These are phyloP conservation scores for Erodium moschatum DNA, from an alignment of 441 rosid species.

Conservation along the genomic window DNA sequence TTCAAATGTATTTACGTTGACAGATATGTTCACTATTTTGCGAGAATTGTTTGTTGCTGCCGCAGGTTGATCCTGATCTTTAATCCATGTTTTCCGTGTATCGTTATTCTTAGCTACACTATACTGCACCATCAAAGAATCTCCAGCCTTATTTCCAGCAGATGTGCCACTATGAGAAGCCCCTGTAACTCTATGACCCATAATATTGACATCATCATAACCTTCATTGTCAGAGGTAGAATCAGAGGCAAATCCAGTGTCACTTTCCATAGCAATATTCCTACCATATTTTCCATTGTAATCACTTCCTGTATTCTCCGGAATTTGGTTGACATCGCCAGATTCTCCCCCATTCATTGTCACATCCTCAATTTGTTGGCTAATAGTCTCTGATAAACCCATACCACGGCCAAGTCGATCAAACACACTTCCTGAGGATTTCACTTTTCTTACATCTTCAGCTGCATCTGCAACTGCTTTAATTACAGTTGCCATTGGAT, in stretches of 20 bases:
- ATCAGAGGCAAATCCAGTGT: slow-evolving; percentile 35
- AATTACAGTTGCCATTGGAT: slow-evolving; percentile 62
- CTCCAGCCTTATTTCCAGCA: slow-evolving; percentile 34
- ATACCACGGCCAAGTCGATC: slow-evolving; percentile 63
- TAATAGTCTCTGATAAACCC: slow-evolving; percentile 31
- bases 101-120: slow-evolving; percentile 28
- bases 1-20: slow-evolving; percentile 43
- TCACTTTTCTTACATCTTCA: slow-evolving; percentile 57
- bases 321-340: slow-evolving; percentile 31
- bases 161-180: slow-evolving; percentile 30
- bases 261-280: slow-evolving; percentile 32
- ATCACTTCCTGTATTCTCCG: slow-evolving; percentile 32
- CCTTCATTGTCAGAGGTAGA: slow-evolving; percentile 37
- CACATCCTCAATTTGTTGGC: slow-evolving; percentile 29
- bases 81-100: slow-evolving; percentile 24
- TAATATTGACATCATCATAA: slow-evolving; percentile 33
- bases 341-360: slow-evolving; percentile 37
- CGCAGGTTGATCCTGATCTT: slow-evolving; percentile 31
- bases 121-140: slow-evolving; percentile 34
- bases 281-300: slow-evolving; percentile 29
- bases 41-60: slow-evolving; percentile 32
- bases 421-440: slow-evolving; percentile 68
- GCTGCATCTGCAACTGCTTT: slow-evolving; percentile 91
- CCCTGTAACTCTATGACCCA: slow-evolving; percentile 25
- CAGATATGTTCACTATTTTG: slow-evolving; percentile 35